phyloP scores from a whole-genome alignment of 2,329 filamentous ascomycete genomes.

The Microdochium bolleyi region DNA sequence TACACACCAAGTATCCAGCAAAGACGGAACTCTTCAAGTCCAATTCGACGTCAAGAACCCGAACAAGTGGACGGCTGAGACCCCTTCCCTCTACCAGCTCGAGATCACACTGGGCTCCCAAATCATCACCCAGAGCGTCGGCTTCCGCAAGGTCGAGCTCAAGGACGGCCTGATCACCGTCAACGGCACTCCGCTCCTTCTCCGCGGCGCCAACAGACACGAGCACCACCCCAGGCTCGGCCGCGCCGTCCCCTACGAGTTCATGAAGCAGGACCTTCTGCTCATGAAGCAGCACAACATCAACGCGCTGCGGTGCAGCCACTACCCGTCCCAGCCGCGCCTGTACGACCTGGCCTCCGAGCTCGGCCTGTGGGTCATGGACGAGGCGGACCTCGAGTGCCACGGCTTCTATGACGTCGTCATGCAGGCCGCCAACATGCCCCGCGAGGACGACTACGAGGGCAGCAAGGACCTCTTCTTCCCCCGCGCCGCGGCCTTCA shows the following conservation, averaged over 20 bases:
- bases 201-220: constrained; percentile 61
- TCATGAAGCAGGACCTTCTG: constrained; percentile 52
- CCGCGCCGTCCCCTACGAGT: constrained; percentile 54
- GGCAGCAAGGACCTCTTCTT: constrained; percentile 51
- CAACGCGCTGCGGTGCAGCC: constrained; percentile 61
- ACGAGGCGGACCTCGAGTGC: constrained; percentile 43
- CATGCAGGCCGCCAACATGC: constrained; percentile 41
- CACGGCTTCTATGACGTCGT: constrained; percentile 45
- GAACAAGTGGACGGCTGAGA: constrained; percentile 62
- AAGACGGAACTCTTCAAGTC: background rate
- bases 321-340: constrained; percentile 57
- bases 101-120: constrained; percentile 32
- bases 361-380: constrained; percentile 55
- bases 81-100: constrained; percentile 51
- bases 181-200: constrained; percentile 52
- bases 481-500: constrained; percentile 45
- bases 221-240: constrained; percentile 61
- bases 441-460: constrained; percentile 49
- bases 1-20: background rate
- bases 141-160: constrained; percentile 58
- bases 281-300: constrained; percentile 66
- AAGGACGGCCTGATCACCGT: constrained; percentile 52
- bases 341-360: constrained; percentile 56
- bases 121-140: constrained; percentile 43
- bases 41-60: constrained; percentile 40